Evolutionary conservation across 805 yeast genomes (phyloP).

Genomic region (Yueomyces sp.): DNA sequence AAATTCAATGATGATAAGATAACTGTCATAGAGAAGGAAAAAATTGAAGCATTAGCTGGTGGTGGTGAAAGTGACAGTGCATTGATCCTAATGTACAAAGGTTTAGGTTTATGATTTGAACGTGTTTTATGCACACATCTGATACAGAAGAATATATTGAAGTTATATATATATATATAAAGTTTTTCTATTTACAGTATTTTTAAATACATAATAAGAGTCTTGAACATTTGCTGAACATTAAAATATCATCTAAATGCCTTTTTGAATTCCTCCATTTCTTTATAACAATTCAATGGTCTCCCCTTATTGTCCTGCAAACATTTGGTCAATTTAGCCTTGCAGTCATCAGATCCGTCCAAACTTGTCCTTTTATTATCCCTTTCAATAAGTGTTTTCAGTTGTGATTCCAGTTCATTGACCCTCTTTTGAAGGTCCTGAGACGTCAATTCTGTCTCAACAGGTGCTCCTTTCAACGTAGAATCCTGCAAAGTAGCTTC

Average conservation of each 20-base stretch:
- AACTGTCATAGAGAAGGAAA: slow-evolving; percentile 59
- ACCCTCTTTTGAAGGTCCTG: slow-evolving; percentile 30
- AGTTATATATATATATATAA: too few species aligned
- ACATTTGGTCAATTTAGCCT: slow-evolving; percentile 40
- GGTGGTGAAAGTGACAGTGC: slow-evolving; percentile 99
- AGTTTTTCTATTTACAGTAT: neutral
- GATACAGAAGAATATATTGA: neutral
- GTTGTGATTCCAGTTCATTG: slow-evolving; percentile 23
- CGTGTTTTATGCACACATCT: neutral
- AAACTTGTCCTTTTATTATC: slow-evolving; percentile 12
- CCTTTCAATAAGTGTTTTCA: slow-evolving; percentile 26
- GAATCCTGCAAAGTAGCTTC: slow-evolving; percentile 35
- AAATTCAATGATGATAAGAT: slow-evolving; percentile 91
- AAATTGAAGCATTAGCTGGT: slow-evolving; percentile 77
- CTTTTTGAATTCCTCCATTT: slow-evolving; percentile 55
- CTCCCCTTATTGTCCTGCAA: slow-evolving; percentile 44
- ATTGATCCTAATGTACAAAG: slow-evolving; percentile 72
- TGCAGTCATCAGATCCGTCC: slow-evolving; percentile 27
- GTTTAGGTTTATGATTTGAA: slow-evolving; percentile 43
- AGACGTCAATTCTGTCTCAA: slow-evolving; percentile 19
- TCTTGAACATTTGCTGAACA: too few species aligned
- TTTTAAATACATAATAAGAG: too few species aligned
- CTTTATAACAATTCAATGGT: slow-evolving; percentile 73
- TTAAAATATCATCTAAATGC: neutral
- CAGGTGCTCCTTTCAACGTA: slow-evolving; percentile 24